A percentile compares a stretch with the other conserved stretches of the same genome.
phyloP scores from a whole-genome alignment of 2,329 filamentous ascomycete genomes.

The Alternaria infectoria region DNA sequence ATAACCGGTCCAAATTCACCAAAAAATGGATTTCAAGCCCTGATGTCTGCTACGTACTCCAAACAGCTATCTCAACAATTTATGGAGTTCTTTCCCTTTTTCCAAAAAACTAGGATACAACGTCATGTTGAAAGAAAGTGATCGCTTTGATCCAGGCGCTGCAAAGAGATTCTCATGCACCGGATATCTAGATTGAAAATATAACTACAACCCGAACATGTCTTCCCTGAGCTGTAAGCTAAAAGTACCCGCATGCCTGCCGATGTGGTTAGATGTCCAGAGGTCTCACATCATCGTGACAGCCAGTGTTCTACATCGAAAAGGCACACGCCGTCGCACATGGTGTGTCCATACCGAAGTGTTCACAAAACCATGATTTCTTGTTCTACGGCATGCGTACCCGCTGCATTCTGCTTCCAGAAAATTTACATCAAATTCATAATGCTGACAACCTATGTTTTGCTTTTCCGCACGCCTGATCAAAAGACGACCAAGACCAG shows the following conservation, averaged over 20 bases:
- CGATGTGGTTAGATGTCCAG: neutral
- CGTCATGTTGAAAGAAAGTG: neutral
- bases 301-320: neutral
- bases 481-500: neutral
- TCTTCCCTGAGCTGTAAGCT: neutral
- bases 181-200: neutral
- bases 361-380: neutral
- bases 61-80: neutral
- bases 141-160: neutral
- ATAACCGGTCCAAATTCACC: fast-evolving
- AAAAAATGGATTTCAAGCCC: too few species aligned
- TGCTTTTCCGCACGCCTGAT: neutral
- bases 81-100: neutral
- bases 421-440: neutral
- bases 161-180: neutral
- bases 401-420: neutral
- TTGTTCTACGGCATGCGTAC: neutral
- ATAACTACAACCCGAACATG: neutral
- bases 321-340: neutral
- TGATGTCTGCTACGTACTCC: neutral
- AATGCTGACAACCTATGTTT: fast-evolving
- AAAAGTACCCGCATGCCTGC: fast-evolving
- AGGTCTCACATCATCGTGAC: neutral
- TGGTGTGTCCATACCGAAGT: neutral
- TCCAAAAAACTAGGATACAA: neutral